phyloP scores from a whole-genome alignment of 305 asterid species.

The Striga hermonthica region DNA sequence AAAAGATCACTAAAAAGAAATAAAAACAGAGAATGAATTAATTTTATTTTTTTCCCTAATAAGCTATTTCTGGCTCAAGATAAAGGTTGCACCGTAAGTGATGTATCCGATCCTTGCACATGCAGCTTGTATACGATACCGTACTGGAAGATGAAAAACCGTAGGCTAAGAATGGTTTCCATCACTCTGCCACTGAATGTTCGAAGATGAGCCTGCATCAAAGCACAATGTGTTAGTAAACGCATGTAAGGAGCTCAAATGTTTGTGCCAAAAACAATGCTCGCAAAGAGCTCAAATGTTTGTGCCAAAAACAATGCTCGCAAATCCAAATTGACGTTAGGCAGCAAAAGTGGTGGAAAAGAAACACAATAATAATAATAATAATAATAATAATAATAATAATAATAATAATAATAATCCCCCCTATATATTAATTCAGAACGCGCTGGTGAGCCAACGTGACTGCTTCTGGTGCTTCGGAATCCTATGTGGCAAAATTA shows the following conservation, averaged over 20 bases:
- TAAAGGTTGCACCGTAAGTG: constrained; percentile 60
- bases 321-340: not conserved
- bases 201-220: constrained; percentile 87
- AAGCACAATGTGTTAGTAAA: constrained; percentile 30
- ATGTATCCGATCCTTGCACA: constrained; percentile 64
- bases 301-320: constrained; percentile 8
- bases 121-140: constrained; percentile 84
- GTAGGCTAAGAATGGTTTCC: constrained; percentile 87
- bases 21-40: not conserved
- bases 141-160: constrained; percentile 92
- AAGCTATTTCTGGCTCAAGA: not conserved
- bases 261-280: constrained; percentile 4
- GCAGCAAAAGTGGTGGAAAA: not conserved
- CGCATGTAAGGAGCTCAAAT: constrained; percentile 20
- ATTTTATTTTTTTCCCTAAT: too few relatives aligned
- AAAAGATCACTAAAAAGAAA: not conserved
- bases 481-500: too few relatives aligned
- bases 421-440: too few relatives aligned
- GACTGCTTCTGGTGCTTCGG: too few relatives aligned
- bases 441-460: too few relatives aligned
- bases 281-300: constrained; percentile 2
- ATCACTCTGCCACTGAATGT: constrained; percentile 82
- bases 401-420: too few relatives aligned
- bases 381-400: too few relatives aligned
- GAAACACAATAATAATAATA: too few relatives aligned